Evolutionary conservation across 169 alveolate species (phyloP), one percentile per base, ranked within the genome.

Genomic region (Cryptosporidium meleagridis): DNA sequence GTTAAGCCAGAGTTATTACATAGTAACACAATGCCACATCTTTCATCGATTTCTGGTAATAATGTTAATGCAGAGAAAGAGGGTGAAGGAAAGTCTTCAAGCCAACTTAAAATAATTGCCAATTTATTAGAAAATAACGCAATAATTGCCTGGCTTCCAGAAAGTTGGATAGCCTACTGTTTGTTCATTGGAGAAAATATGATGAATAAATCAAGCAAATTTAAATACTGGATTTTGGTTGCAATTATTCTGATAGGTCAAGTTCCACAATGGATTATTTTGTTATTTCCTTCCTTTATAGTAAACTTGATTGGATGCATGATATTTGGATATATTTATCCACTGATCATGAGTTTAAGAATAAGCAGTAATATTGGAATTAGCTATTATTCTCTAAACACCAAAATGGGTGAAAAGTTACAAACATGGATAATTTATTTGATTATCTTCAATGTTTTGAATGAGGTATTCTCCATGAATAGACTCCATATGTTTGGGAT

Each of bases 181-280:
- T 45, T 80, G n/a, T 23, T 58, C 21, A 31, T 65, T 41, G 62
- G 75, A 7, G 75, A 62, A 48, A 44, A 48, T 23, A 26, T 80
- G 53, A 80, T 65, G 33, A 41, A 48, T 31, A 80, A 80, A 26
- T 80, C 89, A 10, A 37, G 39, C 55, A 62, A 29, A 37, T 45
- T 80, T 31, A 59, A 48, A 31, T 61, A 59, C 39, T 80, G 69
- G 73, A 62, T 80, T 29, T 7, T 80, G 48, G 52, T 41, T 59
- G 65, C 51, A 18, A 62, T 80, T 6, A 67, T 80, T 2, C n/a
- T 62, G 21, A 18, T 65, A 23, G 53, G 89, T n/a, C 89, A 80
- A 26, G 55, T 80, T 41, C 89, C 89, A 21, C 89, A 80, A 26
- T 80, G 89, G 89, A 62, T 80, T 45, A 80, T 80, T 33, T 39